These are phyloP conservation scores for Yueomyces sp. DNA, from an alignment of 805 yeast species.

Conservation along the genomic window DNA sequence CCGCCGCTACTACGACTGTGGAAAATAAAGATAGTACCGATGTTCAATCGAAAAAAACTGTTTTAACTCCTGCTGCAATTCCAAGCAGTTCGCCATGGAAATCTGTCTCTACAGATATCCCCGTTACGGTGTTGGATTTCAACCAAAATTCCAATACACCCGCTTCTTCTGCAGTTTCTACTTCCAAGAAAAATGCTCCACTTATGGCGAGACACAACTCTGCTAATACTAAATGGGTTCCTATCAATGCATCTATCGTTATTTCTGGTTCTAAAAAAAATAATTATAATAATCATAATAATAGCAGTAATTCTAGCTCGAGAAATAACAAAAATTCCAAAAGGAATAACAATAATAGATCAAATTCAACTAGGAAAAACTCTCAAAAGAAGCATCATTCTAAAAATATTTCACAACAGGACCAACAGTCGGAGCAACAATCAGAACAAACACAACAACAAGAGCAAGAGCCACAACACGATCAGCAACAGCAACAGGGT, in stretches of 20 bases:
- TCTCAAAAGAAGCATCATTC: background rate
- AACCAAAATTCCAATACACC: constrained; percentile 7
- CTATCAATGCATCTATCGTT: constrained; percentile 46
- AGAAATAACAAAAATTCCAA: constrained; percentile 3
- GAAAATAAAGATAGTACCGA: constrained; percentile 1
- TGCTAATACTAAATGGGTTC: constrained; percentile 47
- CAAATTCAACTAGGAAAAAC: constrained; percentile 1
- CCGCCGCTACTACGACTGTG: background rate
- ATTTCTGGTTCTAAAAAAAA: constrained; percentile 19
- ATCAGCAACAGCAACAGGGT: background rate
- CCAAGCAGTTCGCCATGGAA: constrained; percentile 25
- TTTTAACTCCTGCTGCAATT: constrained; percentile 23
- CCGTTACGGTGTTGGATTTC: constrained; percentile 11
- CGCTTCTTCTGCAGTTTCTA: constrained; percentile 1
- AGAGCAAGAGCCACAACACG: background rate
- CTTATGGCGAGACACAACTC: constrained; percentile 7
- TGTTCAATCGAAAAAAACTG: constrained; percentile 2
- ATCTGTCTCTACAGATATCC: constrained; percentile 13
- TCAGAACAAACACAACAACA: background rate
- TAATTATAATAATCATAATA: constrained; percentile 6
- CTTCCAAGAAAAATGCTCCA: constrained; percentile 5
- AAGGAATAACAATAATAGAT: constrained; percentile 5
- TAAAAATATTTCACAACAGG: constrained; percentile 3
- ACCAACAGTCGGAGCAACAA: constrained; percentile 3
- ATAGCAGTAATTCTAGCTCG: constrained; percentile 5